Conservation (phyloP, 2,329 filamentous ascomycete genomes). For the Nectriaceae sp. region DNA sequence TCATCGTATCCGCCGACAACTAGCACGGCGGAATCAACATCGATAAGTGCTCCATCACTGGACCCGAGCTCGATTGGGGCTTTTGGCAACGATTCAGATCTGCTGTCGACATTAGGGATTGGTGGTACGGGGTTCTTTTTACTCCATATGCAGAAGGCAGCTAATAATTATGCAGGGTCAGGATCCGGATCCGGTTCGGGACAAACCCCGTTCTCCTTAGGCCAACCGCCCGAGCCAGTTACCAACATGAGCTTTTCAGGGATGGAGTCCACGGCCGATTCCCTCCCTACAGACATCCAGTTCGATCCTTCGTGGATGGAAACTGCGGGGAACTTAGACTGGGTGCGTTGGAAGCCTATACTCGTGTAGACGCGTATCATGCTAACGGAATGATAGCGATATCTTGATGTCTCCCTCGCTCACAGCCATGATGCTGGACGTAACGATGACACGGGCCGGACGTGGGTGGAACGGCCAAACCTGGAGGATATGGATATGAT, state of each 20-base stretch:
- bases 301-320: conserved; percentile 41
- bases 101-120: conserved; percentile 23
- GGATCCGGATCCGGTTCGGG: conserved; percentile 19
- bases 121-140: conserved; percentile 15
- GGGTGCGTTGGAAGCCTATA: conserved; percentile 40
- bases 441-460: conserved; percentile 27
- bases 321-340: conserved; percentile 37
- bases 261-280: conserved; percentile 13
- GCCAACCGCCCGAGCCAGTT: conserved; percentile 17
- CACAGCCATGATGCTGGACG: conserved; percentile 32
- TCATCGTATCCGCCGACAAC: conserved; percentile 2
- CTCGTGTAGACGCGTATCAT: too few relatives aligned
- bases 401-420: conserved; percentile 36
- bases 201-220: conserved; percentile 22
- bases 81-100: conserved; percentile 19
- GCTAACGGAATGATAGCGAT: conserved; percentile 27
- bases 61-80: conserved; percentile 22
- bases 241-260: conserved; percentile 23
- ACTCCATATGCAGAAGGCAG: conserved; percentile 3
- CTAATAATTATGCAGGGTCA: conserved; percentile 19
- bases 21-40: conserved; percentile 14
- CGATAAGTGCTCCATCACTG: conserved; percentile 19
- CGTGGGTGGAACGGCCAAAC: conserved; percentile 32
- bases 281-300: conserved; percentile 19
- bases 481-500: conserved; percentile 30